A percentile compares a stretch with the other conserved stretches of the same genome.
Conservation (phyloP, 176 grass and related monocot species). For the Calamus simplicifolius region DNA sequence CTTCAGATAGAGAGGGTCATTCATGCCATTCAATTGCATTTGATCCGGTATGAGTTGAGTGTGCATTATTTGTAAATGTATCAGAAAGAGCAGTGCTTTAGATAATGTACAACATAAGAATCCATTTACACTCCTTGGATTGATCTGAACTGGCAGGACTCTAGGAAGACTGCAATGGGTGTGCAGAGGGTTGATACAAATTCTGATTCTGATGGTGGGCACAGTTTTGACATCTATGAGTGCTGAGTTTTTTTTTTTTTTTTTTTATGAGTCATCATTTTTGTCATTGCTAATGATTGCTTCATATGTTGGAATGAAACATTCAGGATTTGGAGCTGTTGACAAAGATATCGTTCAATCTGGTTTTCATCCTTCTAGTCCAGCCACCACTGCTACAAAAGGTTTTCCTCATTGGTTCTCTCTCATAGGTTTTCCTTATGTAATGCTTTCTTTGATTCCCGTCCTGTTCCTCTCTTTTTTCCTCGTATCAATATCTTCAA, state of each 20-base stretch:
- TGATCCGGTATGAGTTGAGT: constrained; percentile 24
- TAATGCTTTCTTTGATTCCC: no score
- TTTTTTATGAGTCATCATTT: no score
- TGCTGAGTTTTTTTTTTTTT: no score
- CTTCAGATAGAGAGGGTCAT: constrained; percentile 11
- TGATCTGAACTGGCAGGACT: constrained; percentile 27
- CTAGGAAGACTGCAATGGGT: constrained; percentile 12
- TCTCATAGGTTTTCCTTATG: no score
- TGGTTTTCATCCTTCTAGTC: constrained; percentile 25
- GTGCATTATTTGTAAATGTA: background rate
- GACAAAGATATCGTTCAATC: constrained; percentile 21
- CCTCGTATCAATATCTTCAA: no score
- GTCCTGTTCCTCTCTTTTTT: no score
- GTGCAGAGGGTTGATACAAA: constrained; percentile 14
- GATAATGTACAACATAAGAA: background rate
- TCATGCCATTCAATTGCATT: constrained; percentile 20
- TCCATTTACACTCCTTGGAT: background rate
- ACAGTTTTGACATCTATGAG: constrained; percentile 2
- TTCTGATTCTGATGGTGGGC: constrained; percentile 28
- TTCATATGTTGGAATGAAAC: no score
- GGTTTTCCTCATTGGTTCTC: constrained; percentile 22
- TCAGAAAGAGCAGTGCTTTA: background rate
- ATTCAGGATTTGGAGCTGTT: background rate
- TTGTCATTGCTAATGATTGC: no score
- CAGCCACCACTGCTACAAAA: constrained; percentile 29